phyloP scores from a whole-genome alignment of 2,329 filamentous ascomycete species.

The Rosellinia necatrix region DNA sequence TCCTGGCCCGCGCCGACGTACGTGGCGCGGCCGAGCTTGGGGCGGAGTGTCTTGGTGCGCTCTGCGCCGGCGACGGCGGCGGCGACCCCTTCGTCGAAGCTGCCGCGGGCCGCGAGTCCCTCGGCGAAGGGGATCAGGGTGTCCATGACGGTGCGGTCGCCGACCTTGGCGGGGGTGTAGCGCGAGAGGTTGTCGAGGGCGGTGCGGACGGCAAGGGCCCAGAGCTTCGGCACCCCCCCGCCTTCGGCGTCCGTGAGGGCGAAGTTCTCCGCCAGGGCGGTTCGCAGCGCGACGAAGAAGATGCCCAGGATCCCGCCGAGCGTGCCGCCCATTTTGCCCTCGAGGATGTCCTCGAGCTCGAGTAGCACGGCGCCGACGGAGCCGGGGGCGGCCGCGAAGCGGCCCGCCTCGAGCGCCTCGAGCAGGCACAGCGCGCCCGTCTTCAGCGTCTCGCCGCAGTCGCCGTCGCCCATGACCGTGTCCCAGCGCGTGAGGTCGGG shows the following conservation, averaged over 20 bases:
- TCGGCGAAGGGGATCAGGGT: slow-evolving; percentile 59
- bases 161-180: slow-evolving; percentile 60
- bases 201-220: slow-evolving; percentile 48
- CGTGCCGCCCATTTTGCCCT: slow-evolving; percentile 56
- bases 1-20: slow-evolving; percentile 65
- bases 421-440: slow-evolving; percentile 55
- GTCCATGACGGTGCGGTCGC: slow-evolving; percentile 63
- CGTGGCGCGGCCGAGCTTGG: slow-evolving; percentile 68
- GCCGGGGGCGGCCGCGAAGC: slow-evolving; percentile 46
- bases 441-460: slow-evolving; percentile 67
- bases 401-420: slow-evolving; percentile 50
- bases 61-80: slow-evolving; percentile 65
- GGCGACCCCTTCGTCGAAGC: slow-evolving; percentile 60
- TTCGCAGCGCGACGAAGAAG: slow-evolving; percentile 53
- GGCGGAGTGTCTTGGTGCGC: slow-evolving; percentile 66
- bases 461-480: slow-evolving; percentile 67
- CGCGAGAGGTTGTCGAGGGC: slow-evolving; percentile 53
- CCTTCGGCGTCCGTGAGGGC: slow-evolving; percentile 35
- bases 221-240: slow-evolving; percentile 46
- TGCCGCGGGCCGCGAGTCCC: slow-evolving; percentile 46
- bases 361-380: slow-evolving; percentile 54
- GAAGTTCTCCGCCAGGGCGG: slow-evolving; percentile 45
- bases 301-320: slow-evolving; percentile 42
- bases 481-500: slow-evolving; percentile 67
- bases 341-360: slow-evolving; percentile 59